These are phyloP conservation scores for Neopestalotiopsis sp. DNA, from an alignment of 2,329 filamentous ascomycete genomes.

Conservation along the genomic window DNA sequence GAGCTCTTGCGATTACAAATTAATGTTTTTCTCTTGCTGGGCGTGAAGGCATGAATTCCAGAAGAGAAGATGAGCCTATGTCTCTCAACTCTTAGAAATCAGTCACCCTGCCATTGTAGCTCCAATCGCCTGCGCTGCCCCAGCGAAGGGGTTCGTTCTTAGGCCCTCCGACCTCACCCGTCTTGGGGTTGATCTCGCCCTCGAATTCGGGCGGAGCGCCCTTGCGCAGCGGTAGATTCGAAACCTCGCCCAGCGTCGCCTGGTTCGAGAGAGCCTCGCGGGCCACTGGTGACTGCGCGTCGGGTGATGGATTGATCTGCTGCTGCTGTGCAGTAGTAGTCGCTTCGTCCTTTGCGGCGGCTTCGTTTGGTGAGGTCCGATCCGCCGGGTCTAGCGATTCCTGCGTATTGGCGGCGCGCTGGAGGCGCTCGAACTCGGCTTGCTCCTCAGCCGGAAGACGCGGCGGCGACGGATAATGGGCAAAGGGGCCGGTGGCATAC, in stretches of 20 bases:
- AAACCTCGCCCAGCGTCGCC: constrained; percentile 12
- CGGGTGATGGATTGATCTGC: constrained; percentile 10
- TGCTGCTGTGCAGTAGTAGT: not conserved
- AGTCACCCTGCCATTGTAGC: constrained; percentile 92
- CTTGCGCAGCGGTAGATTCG: constrained; percentile 45
- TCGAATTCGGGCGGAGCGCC: constrained; percentile 91
- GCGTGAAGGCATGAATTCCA: not conserved
- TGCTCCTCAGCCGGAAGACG: constrained; percentile 74
- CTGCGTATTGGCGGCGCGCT: constrained; percentile 60
- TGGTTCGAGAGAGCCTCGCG: constrained; percentile 1
- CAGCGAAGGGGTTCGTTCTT: constrained; percentile 96
- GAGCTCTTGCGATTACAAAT: no score
- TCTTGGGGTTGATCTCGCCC: constrained; percentile 89
- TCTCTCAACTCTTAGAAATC: constrained; percentile 71
- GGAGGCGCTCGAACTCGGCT: constrained; percentile 71
- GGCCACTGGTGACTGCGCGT: constrained; percentile 17
- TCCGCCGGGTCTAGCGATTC: constrained; percentile 37
- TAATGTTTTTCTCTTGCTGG: not conserved
- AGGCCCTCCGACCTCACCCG: constrained; percentile 92
- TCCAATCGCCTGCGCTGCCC: constrained; percentile 81
- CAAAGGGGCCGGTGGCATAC: constrained; percentile 12
- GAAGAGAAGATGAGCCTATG: not conserved
- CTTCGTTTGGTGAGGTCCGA: no score
- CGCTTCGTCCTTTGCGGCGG: not conserved
- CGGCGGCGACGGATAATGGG: constrained; percentile 63